A percentile compares a stretch with the other conserved stretches of the same genome.
These are phyloP conservation scores for Arctostaphylos glauca DNA, from an alignment of 148 eudicot species.

Conservation along the genomic window DNA sequence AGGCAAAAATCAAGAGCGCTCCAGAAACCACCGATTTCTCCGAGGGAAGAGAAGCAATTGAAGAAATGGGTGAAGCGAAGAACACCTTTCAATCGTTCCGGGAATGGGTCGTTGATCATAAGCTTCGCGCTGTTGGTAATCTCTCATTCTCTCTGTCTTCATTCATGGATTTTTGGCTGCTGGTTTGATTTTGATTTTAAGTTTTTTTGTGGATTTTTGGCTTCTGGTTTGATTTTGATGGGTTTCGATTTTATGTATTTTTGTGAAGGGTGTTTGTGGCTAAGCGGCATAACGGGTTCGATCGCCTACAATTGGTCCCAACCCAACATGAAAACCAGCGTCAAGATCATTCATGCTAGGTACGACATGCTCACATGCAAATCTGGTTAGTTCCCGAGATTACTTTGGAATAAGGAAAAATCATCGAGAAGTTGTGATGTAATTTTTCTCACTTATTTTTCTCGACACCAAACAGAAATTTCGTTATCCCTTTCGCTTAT, in stretches of 20 bases:
- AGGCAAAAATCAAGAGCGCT: too few species aligned
- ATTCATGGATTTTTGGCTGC: not conserved
- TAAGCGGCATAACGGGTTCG: constrained; percentile 33
- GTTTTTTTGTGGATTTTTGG: not conserved
- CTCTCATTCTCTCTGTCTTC: not conserved
- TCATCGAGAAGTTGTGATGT: not conserved
- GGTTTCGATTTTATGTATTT: not conserved
- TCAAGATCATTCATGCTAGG: constrained; percentile 41
- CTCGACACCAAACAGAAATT: not conserved
- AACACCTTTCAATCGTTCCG: constrained; percentile 42
- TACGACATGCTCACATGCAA: not conserved
- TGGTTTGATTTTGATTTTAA: constrained; percentile 5
- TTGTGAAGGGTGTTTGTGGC: constrained; percentile 30
- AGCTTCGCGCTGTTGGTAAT: constrained; percentile 62
- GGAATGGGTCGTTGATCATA: constrained; percentile 69
- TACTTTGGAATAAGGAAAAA: not conserved
- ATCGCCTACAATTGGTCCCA: constrained; percentile 44
- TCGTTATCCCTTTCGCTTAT: not conserved
- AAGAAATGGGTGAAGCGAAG: constrained; percentile 49
- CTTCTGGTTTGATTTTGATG: constrained; percentile 4
- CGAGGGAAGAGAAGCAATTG: not conserved
- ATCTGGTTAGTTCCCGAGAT: not conserved
- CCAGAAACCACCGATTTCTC: not conserved
- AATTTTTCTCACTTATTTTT: not conserved
- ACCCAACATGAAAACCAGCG: constrained; percentile 36